Conservation (phyloP, 2,329 filamentous ascomycete genomes). For the Cladosporium sp. region DNA sequence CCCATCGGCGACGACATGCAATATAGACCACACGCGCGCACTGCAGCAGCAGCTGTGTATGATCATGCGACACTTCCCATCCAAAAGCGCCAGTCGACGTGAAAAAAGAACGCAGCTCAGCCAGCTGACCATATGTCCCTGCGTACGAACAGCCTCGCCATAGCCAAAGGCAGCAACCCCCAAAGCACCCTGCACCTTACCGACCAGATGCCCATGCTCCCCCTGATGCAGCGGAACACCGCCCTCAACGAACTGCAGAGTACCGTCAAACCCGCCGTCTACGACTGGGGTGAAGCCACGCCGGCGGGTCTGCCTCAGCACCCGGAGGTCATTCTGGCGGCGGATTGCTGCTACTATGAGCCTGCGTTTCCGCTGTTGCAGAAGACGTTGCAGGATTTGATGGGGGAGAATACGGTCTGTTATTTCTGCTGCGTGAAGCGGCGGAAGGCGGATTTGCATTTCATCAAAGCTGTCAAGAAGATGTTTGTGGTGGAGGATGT, state of each 20-base stretch:
- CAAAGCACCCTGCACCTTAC: conserved; percentile 68
- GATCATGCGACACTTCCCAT: neutral
- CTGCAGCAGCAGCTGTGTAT: neutral
- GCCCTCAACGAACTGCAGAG: conserved; percentile 67
- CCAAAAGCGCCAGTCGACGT: neutral
- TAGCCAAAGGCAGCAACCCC: conserved; percentile 54
- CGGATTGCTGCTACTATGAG: conserved; percentile 97
- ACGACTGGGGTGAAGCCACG: conserved; percentile 67
- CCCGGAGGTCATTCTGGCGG: conserved; percentile 83
- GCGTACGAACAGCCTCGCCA: conserved; percentile 44
- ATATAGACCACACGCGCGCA: neutral
- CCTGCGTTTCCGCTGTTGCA: conserved; percentile 87
- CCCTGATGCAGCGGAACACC: conserved; percentile 84
- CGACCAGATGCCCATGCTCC: conserved; percentile 81
- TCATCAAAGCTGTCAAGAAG: conserved; percentile 49
- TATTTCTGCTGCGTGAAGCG: conserved; percentile 96
- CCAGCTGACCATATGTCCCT: neutral
- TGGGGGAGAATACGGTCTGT: conserved; percentile 62
- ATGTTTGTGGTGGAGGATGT: conserved; percentile 45
- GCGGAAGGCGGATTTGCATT: conserved; percentile 61
- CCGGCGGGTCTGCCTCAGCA: conserved; percentile 45
- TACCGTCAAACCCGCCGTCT: conserved; percentile 61
- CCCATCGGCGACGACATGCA: neutral
- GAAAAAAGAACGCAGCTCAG: neutral
- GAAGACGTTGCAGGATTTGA: conserved; percentile 68